phyloP scores from a whole-genome alignment of 331 rosid genomes.

The Quercus tomentella region DNA sequence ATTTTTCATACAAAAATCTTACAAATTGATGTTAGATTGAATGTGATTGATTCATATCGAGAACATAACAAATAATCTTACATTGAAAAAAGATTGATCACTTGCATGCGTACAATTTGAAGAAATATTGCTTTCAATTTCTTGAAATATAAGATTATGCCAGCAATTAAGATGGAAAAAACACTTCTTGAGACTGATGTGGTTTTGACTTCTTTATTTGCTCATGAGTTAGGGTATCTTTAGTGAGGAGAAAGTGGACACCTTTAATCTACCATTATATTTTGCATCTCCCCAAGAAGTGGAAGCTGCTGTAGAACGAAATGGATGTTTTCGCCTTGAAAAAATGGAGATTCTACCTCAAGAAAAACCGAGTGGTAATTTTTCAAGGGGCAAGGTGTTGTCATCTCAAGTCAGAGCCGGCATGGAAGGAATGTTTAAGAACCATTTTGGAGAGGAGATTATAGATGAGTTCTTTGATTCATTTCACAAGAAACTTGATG shows the following conservation, averaged over 20 bases:
- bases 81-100: too few species aligned
- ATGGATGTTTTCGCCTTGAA: slow-evolving; percentile 10
- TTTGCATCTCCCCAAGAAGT: slow-evolving; percentile 7
- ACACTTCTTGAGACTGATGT: too few species aligned
- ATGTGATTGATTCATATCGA: too few species aligned
- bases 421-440: background rate
- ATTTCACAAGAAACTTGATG: background rate
- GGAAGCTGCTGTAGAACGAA: slow-evolving; percentile 5
- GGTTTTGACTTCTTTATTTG: too few species aligned
- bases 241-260: slow-evolving; percentile 26
- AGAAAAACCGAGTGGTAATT: background rate
- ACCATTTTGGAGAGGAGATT: background rate
- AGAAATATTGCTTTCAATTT: too few species aligned
- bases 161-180: too few species aligned
- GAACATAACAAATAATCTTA: too few species aligned
- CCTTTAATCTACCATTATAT: slow-evolving; percentile 22
- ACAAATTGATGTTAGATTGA: too few species aligned
- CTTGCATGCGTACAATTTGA: too few species aligned
- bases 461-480: background rate
- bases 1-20: too few species aligned
- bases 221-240: slow-evolving; percentile 9
- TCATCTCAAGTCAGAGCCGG: background rate
- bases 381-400: background rate
- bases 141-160: too few species aligned
- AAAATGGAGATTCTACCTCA: slow-evolving; percentile 2